These are phyloP conservation scores for Lepiota brunneoincarnata DNA, from an alignment of 768 basidiomycete species.

Conservation along the genomic window DNA sequence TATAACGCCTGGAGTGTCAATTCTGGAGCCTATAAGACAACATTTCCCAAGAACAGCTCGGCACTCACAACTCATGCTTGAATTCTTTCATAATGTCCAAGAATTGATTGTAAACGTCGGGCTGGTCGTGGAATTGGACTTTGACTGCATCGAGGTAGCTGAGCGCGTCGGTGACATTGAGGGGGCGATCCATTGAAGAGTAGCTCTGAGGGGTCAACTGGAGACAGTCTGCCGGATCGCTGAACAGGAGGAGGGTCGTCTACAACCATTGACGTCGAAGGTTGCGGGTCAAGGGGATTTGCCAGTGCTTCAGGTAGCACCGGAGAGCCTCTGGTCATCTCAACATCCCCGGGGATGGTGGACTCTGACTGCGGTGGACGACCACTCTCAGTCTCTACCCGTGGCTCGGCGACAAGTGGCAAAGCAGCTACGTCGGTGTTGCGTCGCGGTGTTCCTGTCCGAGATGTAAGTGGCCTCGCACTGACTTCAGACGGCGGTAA, in stretches of 20 bases:
- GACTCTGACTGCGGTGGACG: background rate
- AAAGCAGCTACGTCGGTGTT: slow-evolving; percentile 6
- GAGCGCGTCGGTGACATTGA: slow-evolving; percentile 93
- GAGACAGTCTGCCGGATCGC: slow-evolving; percentile 22
- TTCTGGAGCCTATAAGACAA: slow-evolving; percentile 44
- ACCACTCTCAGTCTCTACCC: slow-evolving; percentile 7
- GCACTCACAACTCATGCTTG: slow-evolving; percentile 82
- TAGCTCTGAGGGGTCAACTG: slow-evolving; percentile 29
- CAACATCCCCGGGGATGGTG: slow-evolving; percentile 1
- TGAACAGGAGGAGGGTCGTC: slow-evolving; percentile 18
- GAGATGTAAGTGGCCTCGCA: slow-evolving; percentile 3
- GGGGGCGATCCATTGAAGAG: slow-evolving; percentile 49
- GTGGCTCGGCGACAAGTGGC: background rate
- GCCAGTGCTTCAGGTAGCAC: slow-evolving; percentile 5
- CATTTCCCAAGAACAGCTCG: background rate
- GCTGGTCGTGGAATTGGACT: slow-evolving; percentile 83
- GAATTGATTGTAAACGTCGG: slow-evolving; percentile 94
- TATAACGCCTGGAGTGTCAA: slow-evolving; percentile 98
- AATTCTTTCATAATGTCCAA: slow-evolving; percentile 99
- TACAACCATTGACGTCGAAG: slow-evolving; percentile 34
- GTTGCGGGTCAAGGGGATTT: slow-evolving; percentile 25
- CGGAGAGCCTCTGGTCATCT: slow-evolving; percentile 7
- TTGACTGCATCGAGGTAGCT: slow-evolving; percentile 94
- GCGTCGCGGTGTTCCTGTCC: slow-evolving; percentile 3
- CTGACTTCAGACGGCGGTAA: background rate